phyloP scores from a whole-genome alignment of 1,284 basidiomycete genomes.

The Hymenochaete sp. region DNA sequence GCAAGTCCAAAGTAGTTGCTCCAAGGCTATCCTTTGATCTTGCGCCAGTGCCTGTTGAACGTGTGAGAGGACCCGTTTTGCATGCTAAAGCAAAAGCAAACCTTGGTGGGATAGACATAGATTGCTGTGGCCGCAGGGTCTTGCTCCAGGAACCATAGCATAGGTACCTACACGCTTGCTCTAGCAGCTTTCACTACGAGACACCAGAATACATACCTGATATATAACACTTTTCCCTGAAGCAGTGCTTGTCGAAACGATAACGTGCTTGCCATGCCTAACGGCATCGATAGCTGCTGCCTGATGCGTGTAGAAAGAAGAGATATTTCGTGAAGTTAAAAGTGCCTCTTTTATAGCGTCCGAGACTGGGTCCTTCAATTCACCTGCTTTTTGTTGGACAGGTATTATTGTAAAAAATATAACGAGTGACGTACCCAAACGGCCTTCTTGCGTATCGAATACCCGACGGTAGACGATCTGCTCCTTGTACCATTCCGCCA shows the following conservation, averaged over 20 bases:
- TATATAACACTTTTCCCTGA: conserved; percentile 91
- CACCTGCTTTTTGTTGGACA: conserved; percentile 29
- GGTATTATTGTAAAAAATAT: background rate
- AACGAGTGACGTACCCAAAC: conserved; percentile 35
- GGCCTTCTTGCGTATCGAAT: conserved; percentile 43
- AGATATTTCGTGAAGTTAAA: conserved; percentile 53
- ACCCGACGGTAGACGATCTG: conserved; percentile 57
- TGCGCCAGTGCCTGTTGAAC: conserved; percentile 70
- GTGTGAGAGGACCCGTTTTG: background rate
- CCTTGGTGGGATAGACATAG: conserved; percentile 88
- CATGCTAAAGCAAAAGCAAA: conserved; percentile 19
- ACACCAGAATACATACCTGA: conserved; percentile 38
- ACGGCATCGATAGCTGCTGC: conserved; percentile 68
- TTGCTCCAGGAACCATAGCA: conserved; percentile 60
- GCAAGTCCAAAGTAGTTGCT: conserved; percentile 56
- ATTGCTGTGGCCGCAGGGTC: conserved; percentile 62
- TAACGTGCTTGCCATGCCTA: conserved; percentile 57
- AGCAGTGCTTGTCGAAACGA: conserved; percentile 86
- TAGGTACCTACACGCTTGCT: conserved; percentile 51
- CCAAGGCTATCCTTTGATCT: conserved; percentile 69
- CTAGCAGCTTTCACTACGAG: conserved; percentile 12
- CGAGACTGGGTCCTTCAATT: conserved; percentile 50
- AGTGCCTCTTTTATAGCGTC: conserved; percentile 52
- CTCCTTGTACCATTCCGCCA: conserved; percentile 54
- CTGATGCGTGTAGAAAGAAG: conserved; percentile 71